Evolutionary conservation across 2,329 filamentous ascomycete genomes (phyloP).

Genomic region (Hortaea sp.): DNA sequence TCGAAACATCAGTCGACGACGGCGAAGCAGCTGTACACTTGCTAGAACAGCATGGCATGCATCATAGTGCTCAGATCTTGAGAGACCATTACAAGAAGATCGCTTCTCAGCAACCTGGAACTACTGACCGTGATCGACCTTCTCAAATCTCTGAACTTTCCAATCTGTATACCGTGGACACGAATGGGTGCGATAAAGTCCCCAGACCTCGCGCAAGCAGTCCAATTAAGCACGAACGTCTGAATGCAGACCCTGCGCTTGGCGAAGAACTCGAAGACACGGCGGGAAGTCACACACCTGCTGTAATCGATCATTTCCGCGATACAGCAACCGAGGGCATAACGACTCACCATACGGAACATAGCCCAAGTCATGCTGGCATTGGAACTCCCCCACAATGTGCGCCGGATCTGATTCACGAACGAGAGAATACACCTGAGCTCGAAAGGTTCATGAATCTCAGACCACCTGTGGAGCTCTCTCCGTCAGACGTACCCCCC

Average conservation of each 20-base stretch:
- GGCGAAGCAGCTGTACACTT: too few relatives aligned
- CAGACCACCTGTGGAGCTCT: neutral
- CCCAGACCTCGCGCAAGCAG: neutral
- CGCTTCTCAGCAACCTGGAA: too few relatives aligned
- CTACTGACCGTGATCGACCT: too few relatives aligned
- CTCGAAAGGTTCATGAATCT: neutral
- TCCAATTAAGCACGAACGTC: neutral
- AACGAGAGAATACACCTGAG: neutral
- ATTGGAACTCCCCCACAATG: neutral
- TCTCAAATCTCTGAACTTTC: too few relatives aligned
- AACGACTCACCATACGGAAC: neutral
- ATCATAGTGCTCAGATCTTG: too few relatives aligned
- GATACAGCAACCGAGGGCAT: neutral
- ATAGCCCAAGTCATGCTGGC: neutral
- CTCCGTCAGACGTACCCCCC: neutral
- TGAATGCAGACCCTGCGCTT: neutral
- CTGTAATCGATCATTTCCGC: too few relatives aligned
- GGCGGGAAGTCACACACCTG: neutral
- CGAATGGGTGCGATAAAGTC: too few relatives aligned
- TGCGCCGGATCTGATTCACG: neutral
- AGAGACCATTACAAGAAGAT: too few relatives aligned
- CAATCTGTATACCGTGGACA: too few relatives aligned
- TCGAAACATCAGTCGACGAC: too few relatives aligned
- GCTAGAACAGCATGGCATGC: too few relatives aligned
- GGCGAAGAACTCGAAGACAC: neutral